These are phyloP conservation scores for Carex littledalei DNA, from an alignment of 176 grass and related monocot genomes.

Conservation along the genomic window DNA sequence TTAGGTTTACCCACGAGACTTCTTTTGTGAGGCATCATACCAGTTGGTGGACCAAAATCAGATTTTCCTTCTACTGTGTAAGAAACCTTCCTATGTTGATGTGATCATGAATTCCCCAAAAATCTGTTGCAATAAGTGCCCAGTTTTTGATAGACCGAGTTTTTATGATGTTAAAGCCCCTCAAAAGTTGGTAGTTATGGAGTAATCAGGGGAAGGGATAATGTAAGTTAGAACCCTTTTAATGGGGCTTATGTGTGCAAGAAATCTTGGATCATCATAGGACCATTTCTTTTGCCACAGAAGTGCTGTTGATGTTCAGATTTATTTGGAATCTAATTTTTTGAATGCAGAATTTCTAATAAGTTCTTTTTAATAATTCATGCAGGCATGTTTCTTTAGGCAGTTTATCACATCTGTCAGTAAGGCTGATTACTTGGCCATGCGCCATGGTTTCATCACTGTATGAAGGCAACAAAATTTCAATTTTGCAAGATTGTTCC, in stretches of 20 bases:
- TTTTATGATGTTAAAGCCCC: neutral
- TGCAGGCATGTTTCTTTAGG: constrained; percentile 88
- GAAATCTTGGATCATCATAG: neutral
- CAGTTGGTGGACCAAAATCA: constrained; percentile 60
- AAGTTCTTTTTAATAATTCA: neutral
- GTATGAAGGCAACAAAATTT: constrained; percentile 33
- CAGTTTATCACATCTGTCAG: constrained; percentile 88
- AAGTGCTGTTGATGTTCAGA: neutral
- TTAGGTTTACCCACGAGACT: constrained; percentile 95
- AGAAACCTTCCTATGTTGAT: constrained; percentile 16
- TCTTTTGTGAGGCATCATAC: constrained; percentile 92
- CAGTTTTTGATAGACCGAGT: neutral
- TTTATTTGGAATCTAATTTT: neutral
- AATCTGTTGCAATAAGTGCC: neutral
- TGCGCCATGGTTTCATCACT: constrained; percentile 92
- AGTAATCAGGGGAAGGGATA: neutral
- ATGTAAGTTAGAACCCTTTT: neutral
- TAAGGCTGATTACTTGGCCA: constrained; percentile 61
- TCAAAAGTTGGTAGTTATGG: neutral
- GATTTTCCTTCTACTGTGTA: constrained; percentile 77
- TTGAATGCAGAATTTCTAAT: constrained; percentile 6
- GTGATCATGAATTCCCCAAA: neutral
- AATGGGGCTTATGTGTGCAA: neutral
- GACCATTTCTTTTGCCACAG: too few relatives aligned
- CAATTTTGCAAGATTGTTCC: constrained; percentile 2